Base-by-base conservation (phyloP, 1,284 basidiomycete species). In the Trametes pubescens region DNA sequence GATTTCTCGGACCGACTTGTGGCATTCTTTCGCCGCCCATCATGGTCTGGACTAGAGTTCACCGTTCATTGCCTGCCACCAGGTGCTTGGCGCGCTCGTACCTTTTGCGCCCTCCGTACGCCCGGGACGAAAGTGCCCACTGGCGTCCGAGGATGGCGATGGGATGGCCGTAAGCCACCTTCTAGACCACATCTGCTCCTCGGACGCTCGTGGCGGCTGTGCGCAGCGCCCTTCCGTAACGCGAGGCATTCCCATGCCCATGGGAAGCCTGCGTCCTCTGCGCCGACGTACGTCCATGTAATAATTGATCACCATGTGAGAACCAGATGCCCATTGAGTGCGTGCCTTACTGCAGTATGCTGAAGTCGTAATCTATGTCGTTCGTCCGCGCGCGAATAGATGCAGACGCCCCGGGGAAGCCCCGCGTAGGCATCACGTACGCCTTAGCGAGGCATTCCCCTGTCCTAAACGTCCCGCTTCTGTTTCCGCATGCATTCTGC, bases 131-230 rank as follows among this genome's bases (percentile, higher is more conserved):
- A 7, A 4, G 34, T 26, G 56, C 47, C 53, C 9, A 43, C 5
- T 26, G 11, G 21, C 48, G 29, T 8, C 8, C 29, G 47, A 16
- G 35, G 37, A 32, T 16, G 56, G 44, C 34, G 53, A 38, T 56
- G 60, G 60, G 48, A 51, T 53, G 60, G 60, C 47, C 47, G 37
- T 51, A 51, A 4, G 53, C 49, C 37, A 37, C 48, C 60, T 61
- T 61, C 60, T 61, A 29, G 47, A 24, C 16, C 46, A 44, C 55
- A 32, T n/a, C n/a, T 24, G 32, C 35, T 53, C 53, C 54, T 46
- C 40, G 52, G 48, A 43, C 47, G 46, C 53, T 2, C 38, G 44
- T 54, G 38, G 59, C 53, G 53, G 53, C 60, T 56, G 53, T 61
- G 53, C 54, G 60, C 47, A 51, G 47, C 53, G 54, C 38, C 5